Percentiles rank a stretch among this genome's conserved stretches.
These are phyloP conservation scores for Monosporascus ibericus DNA, from an alignment of 2,329 filamentous ascomycete species.

Conservation along the genomic window DNA sequence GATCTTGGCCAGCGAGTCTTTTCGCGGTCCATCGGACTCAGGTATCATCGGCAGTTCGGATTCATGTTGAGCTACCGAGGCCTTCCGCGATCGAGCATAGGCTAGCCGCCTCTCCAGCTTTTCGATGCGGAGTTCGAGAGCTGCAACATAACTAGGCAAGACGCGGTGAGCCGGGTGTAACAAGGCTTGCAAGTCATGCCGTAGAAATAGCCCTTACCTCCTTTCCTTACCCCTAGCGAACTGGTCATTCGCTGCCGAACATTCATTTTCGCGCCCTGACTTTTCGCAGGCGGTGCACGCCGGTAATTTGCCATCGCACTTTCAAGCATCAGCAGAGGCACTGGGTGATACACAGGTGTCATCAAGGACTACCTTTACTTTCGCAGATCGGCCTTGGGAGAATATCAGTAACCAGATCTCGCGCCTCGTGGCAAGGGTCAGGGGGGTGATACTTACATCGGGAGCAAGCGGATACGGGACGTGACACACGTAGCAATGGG, in stretches of 20 bases:
- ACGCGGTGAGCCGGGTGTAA: conserved; percentile 1
- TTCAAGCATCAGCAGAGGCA: conserved; percentile 10
- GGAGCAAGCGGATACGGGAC: conserved; percentile 74
- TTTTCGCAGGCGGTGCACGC: conserved; percentile 94
- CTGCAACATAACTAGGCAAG: conserved; percentile 71
- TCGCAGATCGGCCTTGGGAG: conserved; percentile 66
- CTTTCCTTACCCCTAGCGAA: conserved; percentile 93
- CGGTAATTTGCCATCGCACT: conserved; percentile 93
- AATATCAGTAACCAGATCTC: conserved; percentile 10
- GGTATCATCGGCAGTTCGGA: conserved; percentile 39
- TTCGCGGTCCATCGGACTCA: conserved; percentile 44
- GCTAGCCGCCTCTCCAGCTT: conserved; percentile 74
- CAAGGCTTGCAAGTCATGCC: background rate
- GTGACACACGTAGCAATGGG: conserved; percentile 64
- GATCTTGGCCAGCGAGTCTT: conserved; percentile 57
- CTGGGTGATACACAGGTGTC: conserved; percentile 1
- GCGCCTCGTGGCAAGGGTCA: conserved; percentile 1
- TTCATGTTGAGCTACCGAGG: conserved; percentile 61
- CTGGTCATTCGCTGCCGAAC: conserved; percentile 90
- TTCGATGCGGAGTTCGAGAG: conserved; percentile 85
- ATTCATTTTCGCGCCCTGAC: conserved; percentile 78
- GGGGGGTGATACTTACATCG: conserved; percentile 48
- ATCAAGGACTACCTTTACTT: conserved; percentile 64
- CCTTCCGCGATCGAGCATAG: conserved; percentile 64
- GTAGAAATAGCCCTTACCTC: conserved; percentile 47